Conservation (phyloP, 1,284 basidiomycete genomes). For the Ustilago shanxiensis region DNA sequence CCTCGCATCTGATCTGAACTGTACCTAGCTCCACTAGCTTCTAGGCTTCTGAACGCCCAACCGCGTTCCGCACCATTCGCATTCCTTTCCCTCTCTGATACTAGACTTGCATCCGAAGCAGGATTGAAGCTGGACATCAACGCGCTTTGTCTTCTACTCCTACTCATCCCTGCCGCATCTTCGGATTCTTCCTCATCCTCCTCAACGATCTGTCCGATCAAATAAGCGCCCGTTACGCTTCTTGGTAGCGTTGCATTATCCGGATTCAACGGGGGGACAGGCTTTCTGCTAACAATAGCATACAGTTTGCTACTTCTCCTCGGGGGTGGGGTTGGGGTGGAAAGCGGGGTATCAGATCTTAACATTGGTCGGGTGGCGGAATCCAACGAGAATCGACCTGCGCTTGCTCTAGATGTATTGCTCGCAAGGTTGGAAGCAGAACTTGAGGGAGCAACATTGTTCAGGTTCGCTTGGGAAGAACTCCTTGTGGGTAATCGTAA, state of each 20-base stretch:
- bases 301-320: constrained; percentile 30
- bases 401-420: neutral
- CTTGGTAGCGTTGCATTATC: neutral
- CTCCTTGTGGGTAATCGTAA: neutral
- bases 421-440: neutral
- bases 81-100: neutral
- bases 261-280: neutral
- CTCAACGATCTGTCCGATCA: constrained; percentile 23
- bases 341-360: neutral
- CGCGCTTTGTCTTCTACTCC: constrained; percentile 10
- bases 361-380: neutral
- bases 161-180: neutral
- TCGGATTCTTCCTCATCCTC: constrained; percentile 18
- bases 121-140: constrained; percentile 20
- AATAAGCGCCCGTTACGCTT: neutral
- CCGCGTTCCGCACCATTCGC: no score
- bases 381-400: constrained; percentile 16
- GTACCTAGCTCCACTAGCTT: neutral
- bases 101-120: neutral
- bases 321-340: constrained; percentile 13
- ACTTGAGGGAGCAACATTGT: neutral
- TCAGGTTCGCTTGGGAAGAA: neutral
- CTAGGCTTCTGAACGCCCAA: neutral
- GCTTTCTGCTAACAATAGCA: constrained; percentile 8
- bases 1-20: neutral